Conservation (phyloP, 257 asterid species). For the Nicotiana benthamiana region DNA sequence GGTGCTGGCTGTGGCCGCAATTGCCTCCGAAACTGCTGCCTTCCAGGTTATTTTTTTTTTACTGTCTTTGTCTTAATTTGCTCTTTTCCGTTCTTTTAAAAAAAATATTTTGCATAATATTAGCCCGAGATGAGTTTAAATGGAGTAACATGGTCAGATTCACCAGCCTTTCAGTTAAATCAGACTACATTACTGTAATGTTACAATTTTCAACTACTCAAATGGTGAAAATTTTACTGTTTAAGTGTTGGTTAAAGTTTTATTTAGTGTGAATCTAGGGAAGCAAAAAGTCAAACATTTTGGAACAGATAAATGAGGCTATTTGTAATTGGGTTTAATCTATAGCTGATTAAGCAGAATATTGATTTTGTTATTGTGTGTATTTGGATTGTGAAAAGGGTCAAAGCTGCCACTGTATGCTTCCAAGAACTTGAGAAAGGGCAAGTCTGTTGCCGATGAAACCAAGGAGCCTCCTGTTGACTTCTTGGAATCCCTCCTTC, state of each 20-base stretch:
- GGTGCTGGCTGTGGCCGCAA: constrained; percentile 17
- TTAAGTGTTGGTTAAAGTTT: background rate
- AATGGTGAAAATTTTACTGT: background rate
- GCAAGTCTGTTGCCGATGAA: constrained; percentile 6
- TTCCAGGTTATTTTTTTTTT: constrained; percentile 10
- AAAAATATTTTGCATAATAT: too few relatives aligned
- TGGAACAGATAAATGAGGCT: background rate
- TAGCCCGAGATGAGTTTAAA: too few relatives aligned
- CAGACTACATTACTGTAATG: too few relatives aligned
- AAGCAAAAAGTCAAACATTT: too few relatives aligned
- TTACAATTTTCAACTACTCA: too few relatives aligned
- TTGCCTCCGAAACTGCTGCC: constrained; percentile 18
- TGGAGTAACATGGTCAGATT: too few relatives aligned
- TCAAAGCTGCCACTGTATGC: constrained; percentile 17
- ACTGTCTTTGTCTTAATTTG: background rate
- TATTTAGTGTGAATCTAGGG: too few relatives aligned
- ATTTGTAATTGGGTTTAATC: background rate
- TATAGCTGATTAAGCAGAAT: background rate
- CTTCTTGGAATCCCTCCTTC: constrained; percentile 17
- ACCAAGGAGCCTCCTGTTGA: constrained; percentile 8
- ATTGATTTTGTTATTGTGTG: background rate
- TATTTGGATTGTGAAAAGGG: background rate
- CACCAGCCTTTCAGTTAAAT: too few relatives aligned
- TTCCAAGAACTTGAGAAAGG: background rate
- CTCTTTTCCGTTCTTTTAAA: too few relatives aligned